These are phyloP conservation scores for Cucumis melo DNA, from an alignment of 306 rosid genomes.

Conservation along the genomic window DNA sequence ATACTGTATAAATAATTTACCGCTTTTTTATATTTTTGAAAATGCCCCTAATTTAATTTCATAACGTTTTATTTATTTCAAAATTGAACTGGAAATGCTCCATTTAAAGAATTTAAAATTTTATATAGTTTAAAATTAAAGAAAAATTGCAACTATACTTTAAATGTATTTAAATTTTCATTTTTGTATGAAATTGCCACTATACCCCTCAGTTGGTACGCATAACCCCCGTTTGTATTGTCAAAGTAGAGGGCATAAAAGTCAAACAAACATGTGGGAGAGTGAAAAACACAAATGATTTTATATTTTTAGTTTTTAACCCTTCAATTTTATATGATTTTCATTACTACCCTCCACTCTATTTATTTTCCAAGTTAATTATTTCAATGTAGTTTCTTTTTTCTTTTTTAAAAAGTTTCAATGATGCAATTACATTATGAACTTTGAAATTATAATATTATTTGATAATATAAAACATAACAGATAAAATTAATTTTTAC, in stretches of 20 bases:
- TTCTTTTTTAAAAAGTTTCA: not conserved
- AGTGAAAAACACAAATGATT: not conserved
- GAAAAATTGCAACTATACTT: too few relatives aligned
- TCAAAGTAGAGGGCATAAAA: not conserved
- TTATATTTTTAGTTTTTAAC: not conserved
- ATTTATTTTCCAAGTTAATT: not conserved
- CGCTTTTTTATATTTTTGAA: too few relatives aligned
- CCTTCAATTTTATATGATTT: not conserved
- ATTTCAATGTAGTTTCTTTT: not conserved
- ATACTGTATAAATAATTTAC: too few relatives aligned
- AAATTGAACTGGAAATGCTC: too few relatives aligned
- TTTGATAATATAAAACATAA: not conserved
- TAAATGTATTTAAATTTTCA: too few relatives aligned
- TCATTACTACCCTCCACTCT: not conserved
- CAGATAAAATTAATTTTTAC: not conserved
- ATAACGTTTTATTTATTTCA: too few relatives aligned
- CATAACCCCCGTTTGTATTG: not conserved
- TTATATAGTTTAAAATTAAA: too few relatives aligned
- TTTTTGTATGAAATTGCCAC: not conserved
- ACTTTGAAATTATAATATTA: not conserved
- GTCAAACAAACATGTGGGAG: not conserved
- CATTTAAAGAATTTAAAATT: too few relatives aligned
- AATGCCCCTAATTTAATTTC: too few relatives aligned
- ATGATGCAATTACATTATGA: not conserved
- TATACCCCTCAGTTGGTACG: not conserved